Percentiles rank a stretch among this genome's conserved stretches.
phyloP scores from a whole-genome alignment of 768 basidiomycete species.

The Thelephora ganbajun region DNA sequence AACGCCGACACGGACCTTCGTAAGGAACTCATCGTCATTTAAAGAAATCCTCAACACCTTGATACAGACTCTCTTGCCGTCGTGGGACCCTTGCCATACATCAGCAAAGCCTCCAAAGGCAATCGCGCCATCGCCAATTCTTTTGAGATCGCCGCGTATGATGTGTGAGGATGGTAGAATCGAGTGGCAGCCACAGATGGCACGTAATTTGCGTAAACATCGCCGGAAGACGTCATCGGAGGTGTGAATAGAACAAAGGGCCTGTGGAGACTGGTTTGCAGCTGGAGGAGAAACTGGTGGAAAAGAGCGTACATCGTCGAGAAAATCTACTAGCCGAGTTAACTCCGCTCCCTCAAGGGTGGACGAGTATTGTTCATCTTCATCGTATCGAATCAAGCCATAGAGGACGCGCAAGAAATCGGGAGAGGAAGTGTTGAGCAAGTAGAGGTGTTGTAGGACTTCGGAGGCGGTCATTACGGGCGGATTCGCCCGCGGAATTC shows the following conservation, averaged over 20 bases:
- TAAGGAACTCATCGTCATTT: not conserved
- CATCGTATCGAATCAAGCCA: no score
- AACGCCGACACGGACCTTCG: not conserved
- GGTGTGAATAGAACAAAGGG: not conserved
- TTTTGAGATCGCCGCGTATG: not conserved
- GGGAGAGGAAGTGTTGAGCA: no score
- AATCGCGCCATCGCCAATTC: not conserved
- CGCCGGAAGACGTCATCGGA: not conserved
- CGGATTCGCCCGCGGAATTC: no score
- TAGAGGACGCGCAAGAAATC: no score
- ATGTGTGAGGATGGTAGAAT: conserved; percentile 1
- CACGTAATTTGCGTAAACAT: not conserved
- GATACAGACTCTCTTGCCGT: not conserved
- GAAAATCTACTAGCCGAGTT: not conserved
- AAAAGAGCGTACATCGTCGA: not conserved
- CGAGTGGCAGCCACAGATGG: not conserved
- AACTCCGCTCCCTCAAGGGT: no score
- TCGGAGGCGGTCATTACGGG: no score
- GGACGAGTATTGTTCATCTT: no score
- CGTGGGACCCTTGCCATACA: conserved; percentile 4
- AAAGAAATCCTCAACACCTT: not conserved
- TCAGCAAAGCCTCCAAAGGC: conserved; percentile 7
- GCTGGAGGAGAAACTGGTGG: not conserved
- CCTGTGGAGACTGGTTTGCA: not conserved
- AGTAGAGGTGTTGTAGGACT: no score